Conservation (phyloP, 2,329 filamentous ascomycete species). For the Fusarium chlamydosporum region DNA sequence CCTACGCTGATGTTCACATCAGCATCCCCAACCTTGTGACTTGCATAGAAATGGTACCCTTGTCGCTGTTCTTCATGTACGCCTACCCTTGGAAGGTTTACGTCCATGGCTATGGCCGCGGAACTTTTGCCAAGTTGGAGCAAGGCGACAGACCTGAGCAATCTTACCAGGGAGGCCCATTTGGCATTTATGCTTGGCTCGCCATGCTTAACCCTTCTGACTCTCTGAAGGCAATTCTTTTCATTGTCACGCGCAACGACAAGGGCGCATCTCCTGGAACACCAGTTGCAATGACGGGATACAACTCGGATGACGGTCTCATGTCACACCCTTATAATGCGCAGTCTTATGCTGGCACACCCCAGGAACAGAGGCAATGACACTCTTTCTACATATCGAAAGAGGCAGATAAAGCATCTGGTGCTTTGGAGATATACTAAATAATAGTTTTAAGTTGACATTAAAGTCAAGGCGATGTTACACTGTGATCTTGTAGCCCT, state of each 20-base stretch:
- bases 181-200: slow-evolving; percentile 38
- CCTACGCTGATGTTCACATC: slow-evolving; percentile 43
- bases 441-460: too few species aligned
- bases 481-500: too few species aligned
- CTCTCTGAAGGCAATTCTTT: slow-evolving; percentile 32
- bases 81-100: slow-evolving; percentile 46
- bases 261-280: neutral
- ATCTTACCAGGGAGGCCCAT: slow-evolving; percentile 35
- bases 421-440: too few species aligned
- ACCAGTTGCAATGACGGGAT: slow-evolving; percentile 20
- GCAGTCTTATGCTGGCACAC: slow-evolving; percentile 7
- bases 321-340: slow-evolving; percentile 18
- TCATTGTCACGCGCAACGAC: slow-evolving; percentile 15
- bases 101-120: slow-evolving; percentile 12
- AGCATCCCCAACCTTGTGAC: slow-evolving; percentile 43
- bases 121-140: slow-evolving; percentile 21
- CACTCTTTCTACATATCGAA: neutral
- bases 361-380: neutral
- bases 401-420: too few species aligned
- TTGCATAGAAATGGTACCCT: slow-evolving; percentile 43
- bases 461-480: too few species aligned
- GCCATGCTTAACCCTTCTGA: slow-evolving; percentile 41
- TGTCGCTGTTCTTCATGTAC: slow-evolving; percentile 38
- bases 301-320: slow-evolving; percentile 15
- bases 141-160: slow-evolving; percentile 3